Conservation (phyloP, 2,329 filamentous ascomycete genomes). For the Microdochium paspali region DNA sequence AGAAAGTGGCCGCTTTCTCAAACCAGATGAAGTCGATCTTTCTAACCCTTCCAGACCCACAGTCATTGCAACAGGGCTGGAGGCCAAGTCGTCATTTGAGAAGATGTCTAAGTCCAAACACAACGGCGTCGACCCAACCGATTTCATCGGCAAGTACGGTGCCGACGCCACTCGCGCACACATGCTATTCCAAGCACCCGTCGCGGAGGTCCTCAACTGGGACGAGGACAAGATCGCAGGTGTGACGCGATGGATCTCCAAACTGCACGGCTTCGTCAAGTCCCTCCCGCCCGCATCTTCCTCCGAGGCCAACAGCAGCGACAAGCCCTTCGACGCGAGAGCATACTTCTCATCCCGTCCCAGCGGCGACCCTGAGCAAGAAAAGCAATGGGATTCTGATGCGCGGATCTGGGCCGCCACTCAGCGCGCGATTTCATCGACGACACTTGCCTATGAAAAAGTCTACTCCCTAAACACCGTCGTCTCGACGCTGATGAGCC, state of each 20-base stretch:
- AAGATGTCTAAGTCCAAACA: slow-evolving; percentile 96
- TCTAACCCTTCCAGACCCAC: slow-evolving; percentile 44
- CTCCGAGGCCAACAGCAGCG: neutral
- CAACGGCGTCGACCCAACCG: slow-evolving; percentile 77
- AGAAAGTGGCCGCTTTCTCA: slow-evolving; percentile 64
- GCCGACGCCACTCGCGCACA: slow-evolving; percentile 80
- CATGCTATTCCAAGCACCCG: slow-evolving; percentile 81
- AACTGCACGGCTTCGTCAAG: slow-evolving; percentile 50
- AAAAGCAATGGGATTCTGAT: slow-evolving; percentile 34
- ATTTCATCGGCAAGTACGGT: slow-evolving; percentile 64
- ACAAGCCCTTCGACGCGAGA: slow-evolving; percentile 19
- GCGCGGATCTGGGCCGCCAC: slow-evolving; percentile 51
- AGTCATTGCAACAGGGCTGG: slow-evolving; percentile 50
- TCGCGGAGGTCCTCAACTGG: slow-evolving; percentile 79
- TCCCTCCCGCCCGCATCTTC: slow-evolving; percentile 10
- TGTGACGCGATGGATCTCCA: slow-evolving; percentile 69
- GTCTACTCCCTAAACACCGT: slow-evolving; percentile 76
- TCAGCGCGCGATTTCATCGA: slow-evolving; percentile 57
- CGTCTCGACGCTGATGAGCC: slow-evolving; percentile 71
- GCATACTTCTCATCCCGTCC: slow-evolving; percentile 25
- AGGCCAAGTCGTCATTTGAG: slow-evolving; percentile 60
- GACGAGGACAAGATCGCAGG: slow-evolving; percentile 75
- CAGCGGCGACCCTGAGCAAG: slow-evolving; percentile 10
- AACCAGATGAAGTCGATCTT: slow-evolving; percentile 64
- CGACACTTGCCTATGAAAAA: slow-evolving; percentile 59